Evolutionary conservation across 164 flowering plant species (phyloP).

Genomic region (Cinnamomum micranthum): DNA sequence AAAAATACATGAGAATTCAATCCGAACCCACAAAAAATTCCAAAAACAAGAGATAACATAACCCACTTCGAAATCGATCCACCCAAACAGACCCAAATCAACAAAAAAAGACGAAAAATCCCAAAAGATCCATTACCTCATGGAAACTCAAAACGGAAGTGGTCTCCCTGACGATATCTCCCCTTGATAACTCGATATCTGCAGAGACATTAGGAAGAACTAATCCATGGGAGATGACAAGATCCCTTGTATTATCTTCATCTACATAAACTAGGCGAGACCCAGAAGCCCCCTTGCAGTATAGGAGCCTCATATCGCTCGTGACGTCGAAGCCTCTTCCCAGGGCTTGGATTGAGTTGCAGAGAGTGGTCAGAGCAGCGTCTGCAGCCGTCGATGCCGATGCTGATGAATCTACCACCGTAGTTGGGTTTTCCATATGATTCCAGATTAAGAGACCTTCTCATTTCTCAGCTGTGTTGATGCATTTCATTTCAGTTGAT

Average conservation of each 20-base stretch:
- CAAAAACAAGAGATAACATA: constrained; percentile 1
- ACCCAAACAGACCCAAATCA: constrained; percentile 3
- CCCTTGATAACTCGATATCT: constrained; percentile 54
- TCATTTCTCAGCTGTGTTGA: constrained; percentile 5
- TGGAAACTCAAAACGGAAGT: constrained; percentile 61
- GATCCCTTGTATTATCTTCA: constrained; percentile 50
- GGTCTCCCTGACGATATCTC: constrained; percentile 27
- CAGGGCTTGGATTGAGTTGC: constrained; percentile 78
- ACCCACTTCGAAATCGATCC: constrained; percentile 1
- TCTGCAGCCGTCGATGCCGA: not conserved
- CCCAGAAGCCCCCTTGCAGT: constrained; percentile 88
- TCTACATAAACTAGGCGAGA: constrained; percentile 64
- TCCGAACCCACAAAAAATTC: not conserved
- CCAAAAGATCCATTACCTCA: constrained; percentile 41
- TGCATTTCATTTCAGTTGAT: not conserved
- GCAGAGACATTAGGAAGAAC: constrained; percentile 54
- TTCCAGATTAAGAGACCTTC: not conserved
- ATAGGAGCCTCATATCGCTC: constrained; percentile 79
- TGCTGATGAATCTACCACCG: not conserved
- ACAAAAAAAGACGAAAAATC: not conserved
- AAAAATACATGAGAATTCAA: not conserved
- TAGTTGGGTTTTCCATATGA: constrained; percentile 7
- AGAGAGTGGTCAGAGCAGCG: constrained; percentile 56
- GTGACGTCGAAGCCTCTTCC: constrained; percentile 97
- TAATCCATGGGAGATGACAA: constrained; percentile 36